Base-by-base conservation (phyloP, 1,139 yeast species). In the Candida gigantensis region DNA sequence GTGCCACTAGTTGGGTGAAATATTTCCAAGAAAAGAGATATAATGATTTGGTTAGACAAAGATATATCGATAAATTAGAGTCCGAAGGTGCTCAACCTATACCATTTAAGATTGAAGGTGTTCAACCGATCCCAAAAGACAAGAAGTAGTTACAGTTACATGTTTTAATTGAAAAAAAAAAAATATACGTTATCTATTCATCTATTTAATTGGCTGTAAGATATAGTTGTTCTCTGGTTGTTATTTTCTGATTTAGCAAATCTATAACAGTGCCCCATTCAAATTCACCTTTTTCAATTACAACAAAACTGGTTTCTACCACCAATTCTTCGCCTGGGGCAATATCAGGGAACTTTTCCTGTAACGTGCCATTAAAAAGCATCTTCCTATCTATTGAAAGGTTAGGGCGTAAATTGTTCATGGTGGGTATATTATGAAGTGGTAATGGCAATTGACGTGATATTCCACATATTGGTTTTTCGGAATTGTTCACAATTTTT, bases 221-320 rank as follows among this genome's bases (percentile, higher is more conserved):
- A 42, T 53, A 52, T 12, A 68, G 45, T 2, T 74, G 70, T 33
- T 67, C 70, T 33, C 65, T 47, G 11, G 60, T 58, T 12, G 58
- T 55, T 1, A 59, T 44, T 29, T 58, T 55, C 20, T 39, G 16
- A 28, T 51, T 55, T 14, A 54, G 42, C 19, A 71, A 73, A 43
- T 86, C 95, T 44, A 85, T 68, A 2, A 84, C 60, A 0, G 80
- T 74, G 0, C 89, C 86, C 88, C 95, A 84, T 55, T 84, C 90
- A 52, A 80, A 85, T 38, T 79, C 84, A 2, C 95, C 96, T 28
- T 72, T 70, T 36, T 81, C 85, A 35, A 87, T 60, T 13, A 84
- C 70, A 14, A 80, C 72, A 39, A 82, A 74, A 5, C 87, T 81
- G 35, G 81, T 51, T 13, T 65, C 65, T 11, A 77, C 55, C 7